A percentile compares a stretch with the other conserved stretches of the same genome.
These are phyloP conservation scores for Aspergillus sp. DNA, from an alignment of 2,329 filamentous ascomycete species.

Conservation along the genomic window DNA sequence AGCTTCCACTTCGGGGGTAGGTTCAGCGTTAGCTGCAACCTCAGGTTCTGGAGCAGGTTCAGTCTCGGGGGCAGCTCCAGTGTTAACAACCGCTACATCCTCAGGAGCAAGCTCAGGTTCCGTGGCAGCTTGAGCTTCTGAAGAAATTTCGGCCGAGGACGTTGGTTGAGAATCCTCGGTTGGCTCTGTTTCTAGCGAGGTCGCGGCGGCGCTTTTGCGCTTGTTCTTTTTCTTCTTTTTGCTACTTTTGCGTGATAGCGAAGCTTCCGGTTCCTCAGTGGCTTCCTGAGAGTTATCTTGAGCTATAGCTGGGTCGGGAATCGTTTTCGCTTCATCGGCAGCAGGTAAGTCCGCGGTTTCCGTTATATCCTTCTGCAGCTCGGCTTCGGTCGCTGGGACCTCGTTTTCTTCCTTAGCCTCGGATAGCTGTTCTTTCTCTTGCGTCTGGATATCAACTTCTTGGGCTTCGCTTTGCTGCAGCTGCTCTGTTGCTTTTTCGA, in stretches of 20 bases:
- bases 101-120: constrained; percentile 14
- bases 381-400: background rate
- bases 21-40: background rate
- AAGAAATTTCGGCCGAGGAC: background rate
- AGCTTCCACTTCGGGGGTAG: background rate
- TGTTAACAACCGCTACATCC: background rate
- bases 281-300: background rate
- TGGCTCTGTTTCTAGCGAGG: constrained; percentile 7
- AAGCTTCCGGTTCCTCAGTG: constrained; percentile 11
- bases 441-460: background rate
- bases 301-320: background rate
- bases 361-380: background rate
- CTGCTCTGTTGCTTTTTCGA: background rate
- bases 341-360: background rate
- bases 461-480: background rate
- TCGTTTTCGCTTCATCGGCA: background rate
- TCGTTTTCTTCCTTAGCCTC: background rate
- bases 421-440: background rate
- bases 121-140: background rate
- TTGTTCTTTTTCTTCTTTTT: constrained; percentile 29
- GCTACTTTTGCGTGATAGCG: constrained; percentile 19
- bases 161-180: background rate
- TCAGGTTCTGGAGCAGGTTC: background rate
- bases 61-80: background rate
- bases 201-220: constrained; percentile 17